A percentile compares a stretch with the other conserved stretches of the same genome.
Conservation (phyloP, 75 land plant species). For the Cunninghamia lanceolata region DNA sequence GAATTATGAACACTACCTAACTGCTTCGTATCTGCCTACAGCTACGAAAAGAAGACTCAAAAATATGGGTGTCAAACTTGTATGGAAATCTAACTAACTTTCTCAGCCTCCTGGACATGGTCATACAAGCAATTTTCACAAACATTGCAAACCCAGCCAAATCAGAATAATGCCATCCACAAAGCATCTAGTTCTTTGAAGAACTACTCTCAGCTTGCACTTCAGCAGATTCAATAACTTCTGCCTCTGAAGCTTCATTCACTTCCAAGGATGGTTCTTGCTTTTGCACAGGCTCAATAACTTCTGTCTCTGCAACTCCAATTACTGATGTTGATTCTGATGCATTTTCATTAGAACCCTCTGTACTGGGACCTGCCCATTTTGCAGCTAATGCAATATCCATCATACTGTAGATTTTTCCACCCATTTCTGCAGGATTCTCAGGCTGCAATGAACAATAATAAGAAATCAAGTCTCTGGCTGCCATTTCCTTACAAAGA, state of each 20-base stretch:
- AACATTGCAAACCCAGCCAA: not conserved
- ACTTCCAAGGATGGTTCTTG: not conserved
- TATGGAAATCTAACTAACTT: not conserved
- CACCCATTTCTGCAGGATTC: constrained; percentile 82
- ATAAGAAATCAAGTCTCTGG: not conserved
- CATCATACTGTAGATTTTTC: constrained; percentile 91
- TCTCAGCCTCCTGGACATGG: not conserved
- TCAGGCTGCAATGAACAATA: constrained; percentile 77
- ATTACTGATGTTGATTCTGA: not conserved
- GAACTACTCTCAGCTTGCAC: not conserved
- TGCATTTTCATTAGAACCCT: not conserved
- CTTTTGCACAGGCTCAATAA: not conserved
- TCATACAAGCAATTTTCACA: not conserved
- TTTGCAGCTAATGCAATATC: constrained; percentile 60
- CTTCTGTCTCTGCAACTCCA: not conserved
- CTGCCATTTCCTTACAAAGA: not conserved
- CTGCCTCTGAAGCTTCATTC: not conserved
- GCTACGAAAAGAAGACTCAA: not conserved
- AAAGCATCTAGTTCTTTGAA: not conserved
- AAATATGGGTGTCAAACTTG: not conserved
- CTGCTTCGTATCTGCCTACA: not conserved
- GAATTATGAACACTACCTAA: not conserved
- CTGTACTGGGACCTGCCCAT: constrained; percentile 27
- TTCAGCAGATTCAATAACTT: not conserved
- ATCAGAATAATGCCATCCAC: not conserved